Conservation (phyloP, 2,329 filamentous ascomycete species). For the Laburnicola sp. region DNA sequence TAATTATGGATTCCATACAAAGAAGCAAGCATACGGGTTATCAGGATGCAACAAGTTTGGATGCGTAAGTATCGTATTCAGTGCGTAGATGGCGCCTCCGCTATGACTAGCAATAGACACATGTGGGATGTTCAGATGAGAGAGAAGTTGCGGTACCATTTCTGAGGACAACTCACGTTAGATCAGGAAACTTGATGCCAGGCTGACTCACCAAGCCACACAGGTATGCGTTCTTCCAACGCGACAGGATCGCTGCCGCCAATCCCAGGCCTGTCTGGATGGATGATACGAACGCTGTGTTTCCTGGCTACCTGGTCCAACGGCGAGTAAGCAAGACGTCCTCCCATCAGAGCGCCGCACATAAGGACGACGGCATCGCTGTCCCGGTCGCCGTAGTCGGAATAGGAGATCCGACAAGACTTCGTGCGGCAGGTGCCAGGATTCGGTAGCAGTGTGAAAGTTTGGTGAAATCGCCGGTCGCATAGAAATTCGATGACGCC, state of each 20-base stretch:
- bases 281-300: conserved; percentile 34
- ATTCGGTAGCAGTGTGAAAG: conserved; percentile 27
- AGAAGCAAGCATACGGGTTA: conserved; percentile 34
- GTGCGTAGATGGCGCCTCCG: conserved; percentile 34
- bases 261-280: conserved; percentile 35
- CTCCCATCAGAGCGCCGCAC: conserved; percentile 34
- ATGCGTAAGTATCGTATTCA: conserved; percentile 34
- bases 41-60: conserved; percentile 32
- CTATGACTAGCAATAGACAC: conserved; percentile 40
- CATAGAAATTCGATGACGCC: conserved; percentile 31
- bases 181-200: neutral
- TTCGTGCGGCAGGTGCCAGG: conserved; percentile 19
- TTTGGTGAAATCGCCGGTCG: conserved; percentile 33
- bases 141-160: conserved; percentile 33
- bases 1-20: conserved; percentile 1
- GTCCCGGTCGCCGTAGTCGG: conserved; percentile 33
- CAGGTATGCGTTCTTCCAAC: conserved; percentile 27
- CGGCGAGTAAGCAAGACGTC: conserved; percentile 28
- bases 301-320: conserved; percentile 33
- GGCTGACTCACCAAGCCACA: conserved; percentile 30
- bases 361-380: conserved; percentile 36
- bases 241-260: conserved; percentile 32
- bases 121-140: conserved; percentile 33
- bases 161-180: conserved; percentile 19
- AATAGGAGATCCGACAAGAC: conserved; percentile 32